Evolutionary conservation across 2,329 filamentous ascomycete genomes (phyloP).

Genomic region (Juglanconis juglandina): DNA sequence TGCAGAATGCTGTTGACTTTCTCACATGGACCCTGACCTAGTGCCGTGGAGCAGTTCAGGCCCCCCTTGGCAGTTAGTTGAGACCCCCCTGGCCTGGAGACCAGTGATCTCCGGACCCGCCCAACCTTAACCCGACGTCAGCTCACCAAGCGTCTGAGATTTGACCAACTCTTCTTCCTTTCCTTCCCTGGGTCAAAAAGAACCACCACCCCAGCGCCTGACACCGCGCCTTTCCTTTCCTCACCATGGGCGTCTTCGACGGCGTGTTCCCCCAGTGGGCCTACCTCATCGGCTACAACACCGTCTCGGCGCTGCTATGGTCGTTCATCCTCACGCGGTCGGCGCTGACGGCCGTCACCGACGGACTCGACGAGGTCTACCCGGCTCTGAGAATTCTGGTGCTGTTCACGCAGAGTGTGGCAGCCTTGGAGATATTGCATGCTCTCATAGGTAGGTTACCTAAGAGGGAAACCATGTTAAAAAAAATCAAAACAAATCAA

Average conservation of each 20-base stretch:
- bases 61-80: neutral
- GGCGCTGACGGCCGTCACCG: constrained; percentile 1
- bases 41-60: too few relatives aligned
- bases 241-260: constrained; percentile 15
- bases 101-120: neutral
- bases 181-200: too few relatives aligned
- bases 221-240: neutral
- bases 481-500: too few relatives aligned
- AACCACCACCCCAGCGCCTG: too few relatives aligned
- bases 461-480: too few relatives aligned
- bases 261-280: constrained; percentile 16
- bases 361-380: constrained; percentile 7
- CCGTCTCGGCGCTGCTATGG: constrained; percentile 11
- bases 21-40: too few relatives aligned
- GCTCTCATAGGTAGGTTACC: constrained; percentile 1
- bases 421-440: constrained; percentile 12
- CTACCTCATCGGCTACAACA: constrained; percentile 19
- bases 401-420: constrained; percentile 13
- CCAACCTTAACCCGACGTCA: neutral
- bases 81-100: neutral
- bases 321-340: constrained; percentile 1
- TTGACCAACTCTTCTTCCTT: neutral
- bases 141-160: neutral
- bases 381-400: constrained; percentile 5
- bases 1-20: too few relatives aligned